Base-by-base conservation (phyloP, 257 asterid genomes). In the Vinca minor region DNA sequence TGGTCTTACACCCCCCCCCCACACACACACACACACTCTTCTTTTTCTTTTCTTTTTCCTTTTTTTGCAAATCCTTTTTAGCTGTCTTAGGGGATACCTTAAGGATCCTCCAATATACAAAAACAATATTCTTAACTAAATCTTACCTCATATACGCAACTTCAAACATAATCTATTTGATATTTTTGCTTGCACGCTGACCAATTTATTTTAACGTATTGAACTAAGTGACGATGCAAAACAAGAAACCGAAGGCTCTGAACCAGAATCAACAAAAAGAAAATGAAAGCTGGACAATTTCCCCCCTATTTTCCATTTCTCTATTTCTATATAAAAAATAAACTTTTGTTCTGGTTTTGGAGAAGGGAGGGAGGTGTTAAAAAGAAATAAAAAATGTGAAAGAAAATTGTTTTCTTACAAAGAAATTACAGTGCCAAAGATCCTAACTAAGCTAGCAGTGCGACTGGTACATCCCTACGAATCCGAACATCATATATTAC, bases 401-500 rank as follows among this genome's bases (percentile, higher is more conserved):
- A 63, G 59, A 52, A 28, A 56, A 62, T 36, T 5, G 54, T 58
- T 54, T 70, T 70, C 59, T 48, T 68, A 79, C 80, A 79, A 17
- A 21, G 59, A 29, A 63, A 62, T 66, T 68, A 73, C 68, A 54
- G 34, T 25, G 41, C 61, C 48, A 59, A 53, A n/a, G 60, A 59
- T 42, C 67, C 70, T 31, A 75, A 66, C 73, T 7, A 2, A 3
- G 69, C 75, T 41, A 47, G 25, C 59, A 64, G 42, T 38, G 25
- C 35, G 59, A 44, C 48, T 57, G 17, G 25, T 23, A 23, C 53
- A 63, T 47, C 60, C 66, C 66, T 60, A 34, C 72, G 63, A 14
- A 57, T 61, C 74, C 68, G 59, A 48, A 76, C 47, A 66, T 71
- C 47, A 66, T 71, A 80, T 72, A 66, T 62, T 70, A 70, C 83